phyloP scores from a whole-genome alignment of 2,329 filamentous ascomycete genomes.

The Cercospora sojina region DNA sequence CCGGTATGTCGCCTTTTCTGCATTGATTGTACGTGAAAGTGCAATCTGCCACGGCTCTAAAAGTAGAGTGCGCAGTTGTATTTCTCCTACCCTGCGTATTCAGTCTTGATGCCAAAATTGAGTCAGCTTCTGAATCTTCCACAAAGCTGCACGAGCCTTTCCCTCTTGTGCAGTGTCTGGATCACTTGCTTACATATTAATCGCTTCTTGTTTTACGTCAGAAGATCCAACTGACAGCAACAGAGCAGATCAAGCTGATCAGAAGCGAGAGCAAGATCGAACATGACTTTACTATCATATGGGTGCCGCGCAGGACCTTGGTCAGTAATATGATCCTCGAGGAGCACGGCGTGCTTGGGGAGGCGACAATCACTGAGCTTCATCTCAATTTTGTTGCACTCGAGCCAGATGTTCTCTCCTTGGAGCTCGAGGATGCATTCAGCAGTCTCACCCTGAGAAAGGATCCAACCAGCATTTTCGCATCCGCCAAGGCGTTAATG shows the following conservation, averaged over 20 bases:
- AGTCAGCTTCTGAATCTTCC: conserved; percentile 29
- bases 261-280: conserved; percentile 83
- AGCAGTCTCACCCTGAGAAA: conserved; percentile 84
- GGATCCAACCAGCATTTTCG: conserved; percentile 85
- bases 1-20: conserved; percentile 61
- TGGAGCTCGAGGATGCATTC: conserved; percentile 87
- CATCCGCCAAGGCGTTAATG: conserved; percentile 91
- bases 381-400: conserved; percentile 87
- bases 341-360: conserved; percentile 87
- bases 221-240: conserved; percentile 12
- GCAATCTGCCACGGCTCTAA: conserved; percentile 48
- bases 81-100: conserved; percentile 53
- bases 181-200: conserved; percentile 52
- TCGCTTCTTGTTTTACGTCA: conserved; percentile 36
- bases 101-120: conserved; percentile 41
- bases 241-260: conserved; percentile 87
- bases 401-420: conserved; percentile 84
- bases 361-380: conserved; percentile 84
- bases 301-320: conserved; percentile 87
- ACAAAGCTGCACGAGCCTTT: conserved; percentile 24
- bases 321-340: conserved; percentile 90
- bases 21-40: neutral
- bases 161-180: conserved; percentile 31
- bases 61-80: conserved; percentile 61
- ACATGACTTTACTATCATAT: conserved; percentile 96